phyloP scores from a whole-genome alignment of 495 filamentous ascomycete species.

The Aspergillus cristatus region DNA sequence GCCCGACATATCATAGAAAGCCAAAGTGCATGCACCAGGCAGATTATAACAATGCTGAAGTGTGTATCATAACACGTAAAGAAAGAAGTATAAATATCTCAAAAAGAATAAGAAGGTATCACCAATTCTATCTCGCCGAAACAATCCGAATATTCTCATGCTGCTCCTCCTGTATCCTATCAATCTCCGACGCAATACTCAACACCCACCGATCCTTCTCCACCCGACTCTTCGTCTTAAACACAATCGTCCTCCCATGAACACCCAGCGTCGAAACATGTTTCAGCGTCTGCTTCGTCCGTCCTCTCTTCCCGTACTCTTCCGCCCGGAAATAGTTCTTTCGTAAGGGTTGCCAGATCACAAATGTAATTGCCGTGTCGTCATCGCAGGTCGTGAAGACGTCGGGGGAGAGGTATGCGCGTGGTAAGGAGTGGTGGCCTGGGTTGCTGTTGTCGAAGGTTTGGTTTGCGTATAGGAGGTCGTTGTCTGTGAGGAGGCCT shows the following conservation, averaged over 20 bases:
- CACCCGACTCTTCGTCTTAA: slow-evolving; percentile 59
- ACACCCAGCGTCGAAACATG: slow-evolving; percentile 50
- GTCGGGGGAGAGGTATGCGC: slow-evolving; percentile 53
- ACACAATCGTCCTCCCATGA: slow-evolving; percentile 58
- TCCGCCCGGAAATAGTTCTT: slow-evolving; percentile 50
- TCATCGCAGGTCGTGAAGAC: slow-evolving; percentile 60
- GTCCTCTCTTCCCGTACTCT: slow-evolving; percentile 35
- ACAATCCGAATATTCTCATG: slow-evolving; percentile 54
- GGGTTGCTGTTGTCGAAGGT: slow-evolving; percentile 62
- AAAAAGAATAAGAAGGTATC: too few species aligned
- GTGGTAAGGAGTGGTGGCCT: slow-evolving; percentile 53
- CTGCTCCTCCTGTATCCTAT: slow-evolving; percentile 48
- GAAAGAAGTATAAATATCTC: too few species aligned
- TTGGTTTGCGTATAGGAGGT: slow-evolving; percentile 59
- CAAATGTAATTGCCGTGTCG: slow-evolving; percentile 63
- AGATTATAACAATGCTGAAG: too few species aligned
- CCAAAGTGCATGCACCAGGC: too few species aligned
- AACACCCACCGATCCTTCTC: slow-evolving; percentile 73
- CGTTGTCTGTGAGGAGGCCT: slow-evolving; percentile 55
- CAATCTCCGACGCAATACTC: slow-evolving; percentile 64
- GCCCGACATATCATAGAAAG: too few species aligned
- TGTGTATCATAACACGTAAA: too few species aligned
- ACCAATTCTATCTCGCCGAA: too few species aligned
- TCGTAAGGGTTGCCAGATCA: slow-evolving; percentile 58
- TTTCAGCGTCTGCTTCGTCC: slow-evolving; percentile 32